Evolutionary conservation across 2,329 filamentous ascomycete species (phyloP).

Genomic region (Pseudocercospora eumusae): DNA sequence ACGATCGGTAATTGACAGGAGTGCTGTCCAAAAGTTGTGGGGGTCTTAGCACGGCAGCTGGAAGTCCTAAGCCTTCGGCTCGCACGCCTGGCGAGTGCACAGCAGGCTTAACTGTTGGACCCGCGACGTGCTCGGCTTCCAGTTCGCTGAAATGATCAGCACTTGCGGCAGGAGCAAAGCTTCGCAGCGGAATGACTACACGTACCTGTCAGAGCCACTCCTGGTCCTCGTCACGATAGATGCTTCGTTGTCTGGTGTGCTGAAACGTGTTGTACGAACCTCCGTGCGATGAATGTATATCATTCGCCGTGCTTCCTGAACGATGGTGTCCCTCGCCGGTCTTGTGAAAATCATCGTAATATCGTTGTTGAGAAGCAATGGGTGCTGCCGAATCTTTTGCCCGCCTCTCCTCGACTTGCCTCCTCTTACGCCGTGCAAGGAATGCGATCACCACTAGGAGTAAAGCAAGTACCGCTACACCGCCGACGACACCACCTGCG

Average conservation of each 20-base stretch:
- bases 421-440: slow-evolving; percentile 17
- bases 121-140: slow-evolving; percentile 18
- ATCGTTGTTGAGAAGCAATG: slow-evolving; percentile 6
- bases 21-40: slow-evolving; percentile 27
- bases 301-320: slow-evolving; percentile 31
- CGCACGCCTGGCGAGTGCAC: slow-evolving; percentile 20
- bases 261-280: slow-evolving; percentile 33
- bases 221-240: slow-evolving; percentile 28
- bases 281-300: slow-evolving; percentile 35
- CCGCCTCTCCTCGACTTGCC: slow-evolving; percentile 13
- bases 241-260: slow-evolving; percentile 34
- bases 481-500: slow-evolving; percentile 24
- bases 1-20: slow-evolving; percentile 9
- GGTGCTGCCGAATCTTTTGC: slow-evolving; percentile 17
- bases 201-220: slow-evolving; percentile 34
- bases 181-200: slow-evolving; percentile 24
- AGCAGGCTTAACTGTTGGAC: slow-evolving; percentile 3
- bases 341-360: slow-evolving; percentile 16
- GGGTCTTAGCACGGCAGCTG: slow-evolving; percentile 19
- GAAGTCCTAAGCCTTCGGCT: slow-evolving; percentile 22
- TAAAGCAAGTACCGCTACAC: slow-evolving; percentile 15
- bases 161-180: slow-evolving; percentile 13
- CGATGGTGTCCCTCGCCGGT: slow-evolving; percentile 24
- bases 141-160: slow-evolving; percentile 30
- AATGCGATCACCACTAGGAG: slow-evolving; percentile 14